These are phyloP conservation scores for Guyanaporus albipodus DNA, from an alignment of 768 basidiomycete species.

Conservation along the genomic window DNA sequence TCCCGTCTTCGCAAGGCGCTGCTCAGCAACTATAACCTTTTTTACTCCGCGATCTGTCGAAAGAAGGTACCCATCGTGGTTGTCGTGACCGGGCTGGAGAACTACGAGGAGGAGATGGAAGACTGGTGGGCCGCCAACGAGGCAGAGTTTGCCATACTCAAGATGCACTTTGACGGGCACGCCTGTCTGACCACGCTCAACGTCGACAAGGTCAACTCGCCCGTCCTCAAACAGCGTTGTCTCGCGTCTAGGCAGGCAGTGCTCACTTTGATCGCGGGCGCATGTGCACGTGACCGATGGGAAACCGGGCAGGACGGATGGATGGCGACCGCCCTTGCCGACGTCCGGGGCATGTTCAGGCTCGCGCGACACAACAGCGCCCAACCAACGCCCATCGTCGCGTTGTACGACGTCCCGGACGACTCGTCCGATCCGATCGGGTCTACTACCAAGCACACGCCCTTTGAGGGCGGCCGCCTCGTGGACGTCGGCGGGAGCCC, in stretches of 20 bases:
- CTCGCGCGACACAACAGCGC: constrained; percentile 4
- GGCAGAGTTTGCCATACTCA: constrained; percentile 23
- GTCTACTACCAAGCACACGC: constrained; percentile 11
- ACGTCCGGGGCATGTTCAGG: constrained; percentile 24
- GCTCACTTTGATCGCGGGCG: constrained; percentile 15
- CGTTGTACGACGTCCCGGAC: constrained; percentile 23
- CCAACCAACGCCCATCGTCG: constrained; percentile 17
- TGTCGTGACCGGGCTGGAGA: constrained; percentile 37
- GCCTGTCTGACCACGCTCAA: constrained; percentile 39
- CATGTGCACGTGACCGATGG: constrained; percentile 26
- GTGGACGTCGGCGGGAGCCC: constrained; percentile 19
- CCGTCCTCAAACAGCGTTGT: constrained; percentile 26
- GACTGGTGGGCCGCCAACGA: constrained; percentile 35
- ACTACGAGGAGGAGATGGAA: constrained; percentile 29
- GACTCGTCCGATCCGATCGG: not conserved
- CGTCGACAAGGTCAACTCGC: constrained; percentile 27
- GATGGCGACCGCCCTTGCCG: constrained; percentile 18
- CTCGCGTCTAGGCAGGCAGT: constrained; percentile 23
- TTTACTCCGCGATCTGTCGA: constrained; percentile 34
- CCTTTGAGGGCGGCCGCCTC: constrained; percentile 19
- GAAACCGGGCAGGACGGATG: constrained; percentile 17
- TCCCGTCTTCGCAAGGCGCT: constrained; percentile 25
- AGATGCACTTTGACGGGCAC: constrained; percentile 34
- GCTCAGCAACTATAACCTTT: constrained; percentile 37
- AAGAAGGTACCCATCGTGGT: constrained; percentile 35